A percentile compares a stretch with the other conserved stretches of the same genome.
Evolutionary conservation across 306 rosid species (phyloP).

Genomic region (Prunus kanzakura): DNA sequence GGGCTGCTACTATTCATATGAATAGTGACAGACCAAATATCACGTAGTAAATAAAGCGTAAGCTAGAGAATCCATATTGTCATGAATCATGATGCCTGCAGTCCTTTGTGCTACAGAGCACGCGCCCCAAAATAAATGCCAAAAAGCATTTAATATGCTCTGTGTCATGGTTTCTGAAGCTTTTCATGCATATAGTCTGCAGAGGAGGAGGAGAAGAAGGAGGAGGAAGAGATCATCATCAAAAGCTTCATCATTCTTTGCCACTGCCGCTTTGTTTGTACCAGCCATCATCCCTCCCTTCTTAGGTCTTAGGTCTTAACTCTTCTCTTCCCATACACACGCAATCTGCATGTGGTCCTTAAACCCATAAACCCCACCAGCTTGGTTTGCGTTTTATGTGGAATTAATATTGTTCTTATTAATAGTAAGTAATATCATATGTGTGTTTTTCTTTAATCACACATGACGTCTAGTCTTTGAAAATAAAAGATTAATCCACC

Average conservation of each 20-base stretch:
- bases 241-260: not conserved
- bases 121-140: constrained; percentile 64
- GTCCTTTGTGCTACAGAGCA: constrained; percentile 39
- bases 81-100: constrained; percentile 19
- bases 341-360: not conserved
- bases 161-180: constrained; percentile 46
- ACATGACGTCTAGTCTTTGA: not conserved
- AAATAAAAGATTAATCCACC: not conserved
- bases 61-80: not conserved
- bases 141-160: constrained; percentile 25
- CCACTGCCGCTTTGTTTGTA: constrained; percentile 6
- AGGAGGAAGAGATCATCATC: not conserved
- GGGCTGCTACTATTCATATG: too few species aligned
- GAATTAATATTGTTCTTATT: too few species aligned
- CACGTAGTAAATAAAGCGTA: constrained; percentile 28
- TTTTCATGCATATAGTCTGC: not conserved
- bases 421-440: too few species aligned
- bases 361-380: not conserved
- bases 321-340: not conserved
- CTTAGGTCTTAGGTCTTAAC: too few species aligned
- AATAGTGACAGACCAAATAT: not conserved
- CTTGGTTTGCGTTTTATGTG: too few species aligned
- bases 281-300: not conserved
- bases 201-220: not conserved
- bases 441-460: not conserved